Evolutionary conservation across 495 filamentous ascomycete species (phyloP), one percentile per base, ranked within the genome.

Genomic region (Peziza echinospora): DNA sequence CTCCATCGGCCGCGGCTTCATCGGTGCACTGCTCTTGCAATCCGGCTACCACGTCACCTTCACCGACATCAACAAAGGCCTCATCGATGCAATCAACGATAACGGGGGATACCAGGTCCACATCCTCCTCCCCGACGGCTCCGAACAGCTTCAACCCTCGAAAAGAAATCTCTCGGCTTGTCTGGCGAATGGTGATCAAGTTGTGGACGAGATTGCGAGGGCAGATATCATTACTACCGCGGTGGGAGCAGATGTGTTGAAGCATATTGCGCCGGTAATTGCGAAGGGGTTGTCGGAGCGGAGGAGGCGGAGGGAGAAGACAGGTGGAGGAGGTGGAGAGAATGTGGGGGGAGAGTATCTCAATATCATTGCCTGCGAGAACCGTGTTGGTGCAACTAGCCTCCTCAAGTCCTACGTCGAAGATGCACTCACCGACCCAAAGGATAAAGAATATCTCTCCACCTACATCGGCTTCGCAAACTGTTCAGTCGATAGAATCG

Each of bases 401-500:
- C 49, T 60, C 6, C 50, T 60, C 9, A 44, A 47, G 11, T 48
- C 53, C 24, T 53, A 56, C 28, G 41, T 60, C 9, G 39, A 53
- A 2, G 51, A 53, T 28, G 47, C 56, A 41, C 49, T 60, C 26
- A 24, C 41, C 5, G 45, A 47, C 8, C 19, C 47, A 57, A 41
- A 58, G 53, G 47, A 67, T 55, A 44, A 62, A 63, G 49, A 19
- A 11, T 53, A 62, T 51, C 55, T 63, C 54, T 24, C 46, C n/a
- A 39, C 43, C 1, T 53, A 59, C 47, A 45, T 60, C 26, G 73
- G 77, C 49, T 94, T 87, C 59, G 87, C 86, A 63, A 96, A 96
- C 69, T 92, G 84, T 43, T 86, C 89, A 51, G 93, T 96, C 58
- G 89, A 97, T 67, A 84, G 89, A 24, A 97, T 97, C 57, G 89